A percentile compares a stretch with the other conserved stretches of the same genome.
phyloP scores from a whole-genome alignment of 495 filamentous ascomycete genomes.

The Talaromyces wortmannii region DNA sequence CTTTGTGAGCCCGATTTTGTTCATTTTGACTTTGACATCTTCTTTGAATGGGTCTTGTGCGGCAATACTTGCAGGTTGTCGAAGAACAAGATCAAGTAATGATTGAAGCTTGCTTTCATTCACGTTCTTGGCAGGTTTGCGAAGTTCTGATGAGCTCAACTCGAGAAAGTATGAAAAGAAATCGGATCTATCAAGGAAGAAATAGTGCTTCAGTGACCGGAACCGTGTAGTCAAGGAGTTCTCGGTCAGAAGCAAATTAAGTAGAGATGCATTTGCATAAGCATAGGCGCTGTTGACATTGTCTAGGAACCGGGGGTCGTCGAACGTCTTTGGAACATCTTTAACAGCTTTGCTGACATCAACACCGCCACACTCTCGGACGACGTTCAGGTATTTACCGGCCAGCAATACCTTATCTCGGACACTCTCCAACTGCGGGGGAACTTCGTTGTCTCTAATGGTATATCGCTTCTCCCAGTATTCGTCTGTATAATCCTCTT shows the following conservation, averaged over 20 bases:
- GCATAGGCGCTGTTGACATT: conserved; percentile 95
- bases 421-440: conserved; percentile 85
- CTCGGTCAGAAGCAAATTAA: conserved; percentile 85
- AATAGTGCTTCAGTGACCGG: conserved; percentile 93
- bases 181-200: conserved; percentile 95
- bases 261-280: conserved; percentile 88
- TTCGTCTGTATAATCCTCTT: conserved; percentile 96
- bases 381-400: conserved; percentile 96
- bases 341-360: conserved; percentile 84
- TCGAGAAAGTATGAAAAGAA: conserved; percentile 98
- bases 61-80: conserved; percentile 90
- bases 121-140: conserved; percentile 78
- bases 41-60: conserved; percentile 96
- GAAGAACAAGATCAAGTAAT: conserved; percentile 85
- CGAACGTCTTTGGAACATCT: conserved; percentile 86
- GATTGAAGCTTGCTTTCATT: conserved; percentile 92
- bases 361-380: conserved; percentile 92
- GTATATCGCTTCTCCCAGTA: conserved; percentile 99
- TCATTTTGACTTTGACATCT: conserved; percentile 95
- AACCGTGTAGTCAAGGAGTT: conserved; percentile 83
- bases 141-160: conserved; percentile 76
- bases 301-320: conserved; percentile 82
- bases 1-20: conserved; percentile 84
- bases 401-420: conserved; percentile 92
- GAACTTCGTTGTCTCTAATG: conserved; percentile 82